Conservation (phyloP, 176 grass and related monocot species). For the Sorghum bicolor region DNA sequence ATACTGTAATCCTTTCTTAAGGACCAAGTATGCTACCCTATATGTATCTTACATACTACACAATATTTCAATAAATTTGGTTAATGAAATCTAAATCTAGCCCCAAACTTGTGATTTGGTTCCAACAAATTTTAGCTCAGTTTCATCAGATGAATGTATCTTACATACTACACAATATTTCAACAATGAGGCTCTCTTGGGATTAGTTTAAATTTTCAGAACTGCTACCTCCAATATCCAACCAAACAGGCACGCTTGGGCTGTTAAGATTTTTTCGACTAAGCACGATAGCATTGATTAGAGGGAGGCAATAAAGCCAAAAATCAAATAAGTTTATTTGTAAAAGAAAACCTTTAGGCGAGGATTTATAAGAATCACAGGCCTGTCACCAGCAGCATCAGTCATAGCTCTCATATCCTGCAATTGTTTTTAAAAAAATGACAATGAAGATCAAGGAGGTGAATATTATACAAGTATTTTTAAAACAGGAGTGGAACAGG, state of each 20-base stretch:
- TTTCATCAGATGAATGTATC: not conserved
- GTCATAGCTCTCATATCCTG: constrained; percentile 96
- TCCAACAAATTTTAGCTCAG: not conserved
- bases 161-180: not conserved
- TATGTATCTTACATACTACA: no score
- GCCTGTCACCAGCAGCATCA: constrained; percentile 76
- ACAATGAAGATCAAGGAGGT: constrained; percentile 1
- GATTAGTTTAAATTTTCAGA: not conserved
- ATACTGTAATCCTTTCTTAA: no score
- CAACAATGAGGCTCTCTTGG: not conserved
- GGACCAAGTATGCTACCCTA: no score
- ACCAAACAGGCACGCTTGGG: not conserved
- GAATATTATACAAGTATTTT: constrained; percentile 14
- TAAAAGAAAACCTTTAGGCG: constrained; percentile 63
- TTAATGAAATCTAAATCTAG: no score
- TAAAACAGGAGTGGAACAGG: not conserved
- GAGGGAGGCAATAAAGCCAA: not conserved
- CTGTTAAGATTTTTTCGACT: constrained; percentile 3
- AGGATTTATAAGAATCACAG: constrained; percentile 97
- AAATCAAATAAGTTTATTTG: not conserved
- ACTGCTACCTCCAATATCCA: not conserved
- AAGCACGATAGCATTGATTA: not conserved
- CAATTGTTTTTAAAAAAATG: not conserved
- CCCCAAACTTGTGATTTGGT: no score
- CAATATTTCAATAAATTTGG: no score